A percentile compares a stretch with the other conserved stretches of the same genome.
Evolutionary conservation across 1,284 basidiomycete genomes (phyloP).

Genomic region (Cryptococcus sp.): DNA sequence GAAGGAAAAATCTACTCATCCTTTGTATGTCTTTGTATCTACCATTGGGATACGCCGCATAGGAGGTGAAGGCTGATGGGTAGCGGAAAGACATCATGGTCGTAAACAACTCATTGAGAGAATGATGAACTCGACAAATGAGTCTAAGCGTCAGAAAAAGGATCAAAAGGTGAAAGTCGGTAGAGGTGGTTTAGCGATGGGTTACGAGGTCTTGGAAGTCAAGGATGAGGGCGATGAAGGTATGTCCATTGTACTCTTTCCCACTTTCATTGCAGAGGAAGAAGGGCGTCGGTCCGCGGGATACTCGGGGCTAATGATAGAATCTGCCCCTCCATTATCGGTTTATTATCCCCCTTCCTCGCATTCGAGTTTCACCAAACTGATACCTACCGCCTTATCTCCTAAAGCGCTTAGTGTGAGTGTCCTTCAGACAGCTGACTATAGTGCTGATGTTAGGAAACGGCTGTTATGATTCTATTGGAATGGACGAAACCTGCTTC

Average conservation of each 20-base stretch:
- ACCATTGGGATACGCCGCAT: too few species aligned
- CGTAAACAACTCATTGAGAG: conserved; percentile 15
- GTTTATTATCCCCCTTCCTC: conserved; percentile 85
- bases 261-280: background rate
- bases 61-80: conserved; percentile 63
- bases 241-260: conserved; percentile 40
- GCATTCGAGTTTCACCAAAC: conserved; percentile 62
- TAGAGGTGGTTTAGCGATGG: conserved; percentile 67
- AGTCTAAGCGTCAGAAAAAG: conserved; percentile 4
- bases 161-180: conserved; percentile 5
- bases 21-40: conserved; percentile 63
- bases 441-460: conserved; percentile 58
- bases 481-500: conserved; percentile 94
- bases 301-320: conserved; percentile 47
- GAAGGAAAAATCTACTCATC: conserved; percentile 76
- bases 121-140: conserved; percentile 2
- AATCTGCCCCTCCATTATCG: conserved; percentile 77
- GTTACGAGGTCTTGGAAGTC: conserved; percentile 82
- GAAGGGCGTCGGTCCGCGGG: background rate
- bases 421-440: conserved; percentile 8
- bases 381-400: conserved; percentile 80
- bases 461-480: conserved; percentile 78
- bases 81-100: conserved; percentile 54
- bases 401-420: conserved; percentile 48
- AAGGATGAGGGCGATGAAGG: conserved; percentile 86